Percentiles rank a stretch among this genome's conserved stretches.
Evolutionary conservation across 2,329 filamentous ascomycete species (phyloP).

Genomic region (Cladosporium oxysporum): DNA sequence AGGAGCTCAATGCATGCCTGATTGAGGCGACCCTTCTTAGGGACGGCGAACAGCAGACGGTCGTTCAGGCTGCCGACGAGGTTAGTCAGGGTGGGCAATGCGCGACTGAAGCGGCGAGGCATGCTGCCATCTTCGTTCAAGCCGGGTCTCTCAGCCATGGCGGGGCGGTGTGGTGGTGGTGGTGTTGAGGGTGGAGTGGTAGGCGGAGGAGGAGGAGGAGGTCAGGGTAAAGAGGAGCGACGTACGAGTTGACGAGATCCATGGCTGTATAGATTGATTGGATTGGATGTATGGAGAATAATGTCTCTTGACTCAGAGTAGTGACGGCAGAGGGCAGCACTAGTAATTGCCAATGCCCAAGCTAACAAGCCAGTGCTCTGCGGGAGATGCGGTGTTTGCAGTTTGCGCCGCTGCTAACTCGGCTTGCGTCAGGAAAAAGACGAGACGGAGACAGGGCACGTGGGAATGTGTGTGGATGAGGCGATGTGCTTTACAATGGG

Average conservation of each 20-base stretch:
- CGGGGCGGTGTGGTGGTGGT: constrained; percentile 8
- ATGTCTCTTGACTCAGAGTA: constrained; percentile 9
- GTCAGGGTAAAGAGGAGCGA: constrained; percentile 5
- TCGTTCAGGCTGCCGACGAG: constrained; percentile 72
- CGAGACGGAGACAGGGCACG: constrained; percentile 6
- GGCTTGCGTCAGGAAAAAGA: constrained; percentile 8
- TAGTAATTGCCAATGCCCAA: constrained; percentile 17
- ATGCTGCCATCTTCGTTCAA: constrained; percentile 11
- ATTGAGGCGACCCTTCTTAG: constrained; percentile 96
- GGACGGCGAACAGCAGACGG: constrained; percentile 92
- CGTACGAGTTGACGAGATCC: constrained; percentile 40
- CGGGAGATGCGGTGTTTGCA: constrained; percentile 11
- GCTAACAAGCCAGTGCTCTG: constrained; percentile 4
- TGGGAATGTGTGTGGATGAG: constrained; percentile 6
- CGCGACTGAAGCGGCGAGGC: constrained; percentile 27
- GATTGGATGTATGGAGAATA: background rate
- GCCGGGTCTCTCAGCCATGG: constrained; percentile 19
- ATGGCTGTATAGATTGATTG: constrained; percentile 24
- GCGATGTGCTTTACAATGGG: background rate
- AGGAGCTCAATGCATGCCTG: constrained; percentile 86
- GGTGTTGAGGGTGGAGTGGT: background rate
- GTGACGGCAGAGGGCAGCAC: constrained; percentile 13
- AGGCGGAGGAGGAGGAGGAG: background rate
- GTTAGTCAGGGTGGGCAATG: constrained; percentile 43
- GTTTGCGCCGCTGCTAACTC: constrained; percentile 18